Percentiles rank a stretch among this genome's conserved stretches.
Evolutionary conservation across 2,329 filamentous ascomycete species (phyloP).

Genomic region (Aspergillus carbonarius): DNA sequence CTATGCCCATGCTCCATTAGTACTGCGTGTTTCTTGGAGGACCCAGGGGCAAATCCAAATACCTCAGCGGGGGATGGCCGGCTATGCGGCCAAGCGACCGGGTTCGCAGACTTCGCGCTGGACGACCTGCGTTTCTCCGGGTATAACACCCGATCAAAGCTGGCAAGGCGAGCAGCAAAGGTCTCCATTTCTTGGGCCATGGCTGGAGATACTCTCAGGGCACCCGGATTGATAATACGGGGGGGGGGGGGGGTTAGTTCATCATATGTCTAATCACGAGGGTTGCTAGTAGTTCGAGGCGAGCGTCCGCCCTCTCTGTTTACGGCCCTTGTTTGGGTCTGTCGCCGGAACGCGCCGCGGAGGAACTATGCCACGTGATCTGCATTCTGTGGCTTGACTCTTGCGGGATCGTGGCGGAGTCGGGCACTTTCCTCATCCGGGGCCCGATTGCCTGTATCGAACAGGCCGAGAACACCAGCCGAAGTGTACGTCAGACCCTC

Average conservation of each 20-base stretch:
- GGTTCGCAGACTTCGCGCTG: constrained; percentile 58
- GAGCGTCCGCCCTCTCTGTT: constrained; percentile 13
- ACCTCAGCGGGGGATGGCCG: constrained; percentile 65
- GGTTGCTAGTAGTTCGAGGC: background rate
- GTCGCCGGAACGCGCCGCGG: constrained; percentile 21
- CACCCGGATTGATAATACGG: constrained; percentile 9
- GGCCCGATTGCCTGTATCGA: background rate
- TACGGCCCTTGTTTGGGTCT: constrained; percentile 24
- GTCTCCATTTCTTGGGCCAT: constrained; percentile 54
- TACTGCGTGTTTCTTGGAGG: background rate
- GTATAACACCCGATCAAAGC: constrained; percentile 66
- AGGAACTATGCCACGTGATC: constrained; percentile 19
- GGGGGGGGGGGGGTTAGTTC: background rate
- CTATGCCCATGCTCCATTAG: constrained; percentile 44
- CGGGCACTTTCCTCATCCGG: constrained; percentile 7
- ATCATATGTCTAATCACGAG: background rate
- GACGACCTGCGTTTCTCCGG: constrained; percentile 70
- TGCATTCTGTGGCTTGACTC: background rate
- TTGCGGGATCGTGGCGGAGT: background rate
- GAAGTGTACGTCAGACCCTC: constrained; percentile 23
- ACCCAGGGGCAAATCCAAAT: constrained; percentile 20
- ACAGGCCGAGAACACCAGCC: constrained; percentile 18
- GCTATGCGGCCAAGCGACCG: constrained; percentile 73
- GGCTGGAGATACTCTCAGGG: constrained; percentile 4
- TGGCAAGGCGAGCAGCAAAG: constrained; percentile 73